Conservation (phyloP, 1,284 basidiomycete genomes). For the Pascua sp. region DNA sequence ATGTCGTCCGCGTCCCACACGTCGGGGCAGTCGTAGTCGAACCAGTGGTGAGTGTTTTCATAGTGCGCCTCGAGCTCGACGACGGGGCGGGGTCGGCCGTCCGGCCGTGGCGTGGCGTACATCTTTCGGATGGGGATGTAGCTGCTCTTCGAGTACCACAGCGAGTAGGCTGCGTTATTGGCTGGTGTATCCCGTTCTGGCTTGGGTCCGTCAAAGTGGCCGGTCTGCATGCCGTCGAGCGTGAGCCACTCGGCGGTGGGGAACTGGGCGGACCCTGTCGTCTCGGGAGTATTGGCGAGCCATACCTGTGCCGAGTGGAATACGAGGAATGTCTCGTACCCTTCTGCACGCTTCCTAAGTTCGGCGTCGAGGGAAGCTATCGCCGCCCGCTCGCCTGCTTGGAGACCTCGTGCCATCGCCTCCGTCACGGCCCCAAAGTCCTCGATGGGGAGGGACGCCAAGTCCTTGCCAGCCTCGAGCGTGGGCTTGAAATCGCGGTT, state of each 20-base stretch:
- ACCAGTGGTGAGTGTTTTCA: slow-evolving; percentile 14
- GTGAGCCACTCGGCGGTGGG: slow-evolving; percentile 14
- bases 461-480: neutral
- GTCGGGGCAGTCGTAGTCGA: neutral
- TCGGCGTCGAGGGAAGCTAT: slow-evolving; percentile 4
- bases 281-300: neutral
- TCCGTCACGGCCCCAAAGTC: slow-evolving; percentile 7
- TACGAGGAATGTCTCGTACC: slow-evolving; percentile 15
- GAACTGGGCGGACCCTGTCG: slow-evolving; percentile 8
- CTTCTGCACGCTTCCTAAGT: neutral
- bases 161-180: neutral
- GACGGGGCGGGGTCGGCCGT: slow-evolving; percentile 13
- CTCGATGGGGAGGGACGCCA: neutral
- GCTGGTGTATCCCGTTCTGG: neutral
- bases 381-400: slow-evolving; percentile 1
- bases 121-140: slow-evolving; percentile 14
- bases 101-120: neutral
- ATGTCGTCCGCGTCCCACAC: slow-evolving; percentile 20
- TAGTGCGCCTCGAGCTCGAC: slow-evolving; percentile 26
- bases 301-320: slow-evolving; percentile 17
- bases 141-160: slow-evolving; percentile 5
- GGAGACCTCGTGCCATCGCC: slow-evolving; percentile 13
- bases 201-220: slow-evolving; percentile 3
- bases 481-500: slow-evolving; percentile 2
- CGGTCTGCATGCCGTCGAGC: slow-evolving; percentile 17